A percentile compares a stretch with the other conserved stretches of the same genome.
phyloP scores from a whole-genome alignment of 2,329 filamentous ascomycete species.

The Alternaria sp. region DNA sequence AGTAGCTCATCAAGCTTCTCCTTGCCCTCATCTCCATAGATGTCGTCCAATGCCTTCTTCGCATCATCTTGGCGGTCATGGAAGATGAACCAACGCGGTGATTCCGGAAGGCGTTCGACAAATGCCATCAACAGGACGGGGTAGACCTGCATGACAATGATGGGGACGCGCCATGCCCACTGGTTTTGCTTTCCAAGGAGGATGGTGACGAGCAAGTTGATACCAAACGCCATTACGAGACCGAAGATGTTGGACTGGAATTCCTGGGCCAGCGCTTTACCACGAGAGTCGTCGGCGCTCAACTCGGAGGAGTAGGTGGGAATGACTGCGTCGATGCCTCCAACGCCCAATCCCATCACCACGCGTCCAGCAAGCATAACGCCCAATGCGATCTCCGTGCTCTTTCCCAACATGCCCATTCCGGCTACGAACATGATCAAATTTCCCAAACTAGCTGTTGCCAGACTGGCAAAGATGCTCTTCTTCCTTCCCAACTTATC shows the following conservation, averaged over 20 bases:
- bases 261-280: conserved; percentile 66
- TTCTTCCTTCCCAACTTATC: conserved; percentile 62
- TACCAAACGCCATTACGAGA: conserved; percentile 65
- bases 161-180: conserved; percentile 68
- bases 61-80: conserved; percentile 60
- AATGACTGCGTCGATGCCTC: conserved; percentile 66
- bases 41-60: conserved; percentile 53
- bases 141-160: conserved; percentile 67
- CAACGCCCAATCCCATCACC: conserved; percentile 64
- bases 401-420: conserved; percentile 49
- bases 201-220: conserved; percentile 63
- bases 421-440: conserved; percentile 66
- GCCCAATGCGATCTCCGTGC: conserved; percentile 45
- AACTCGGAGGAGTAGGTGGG: conserved; percentile 66
- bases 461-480: conserved; percentile 62
- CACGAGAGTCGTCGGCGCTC: conserved; percentile 61
- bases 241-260: conserved; percentile 71
- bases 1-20: conserved; percentile 58
- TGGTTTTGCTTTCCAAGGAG: conserved; percentile 61
- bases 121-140: conserved; percentile 61
- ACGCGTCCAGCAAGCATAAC: conserved; percentile 60
- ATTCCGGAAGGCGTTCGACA: conserved; percentile 62
- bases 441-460: conserved; percentile 62
- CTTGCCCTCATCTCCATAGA: conserved; percentile 60
- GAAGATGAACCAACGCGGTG: conserved; percentile 64